Percentiles rank a stretch among this genome's conserved stretches.
Conservation (phyloP, 257 asterid genomes). For the Solanum appendiculatum region DNA sequence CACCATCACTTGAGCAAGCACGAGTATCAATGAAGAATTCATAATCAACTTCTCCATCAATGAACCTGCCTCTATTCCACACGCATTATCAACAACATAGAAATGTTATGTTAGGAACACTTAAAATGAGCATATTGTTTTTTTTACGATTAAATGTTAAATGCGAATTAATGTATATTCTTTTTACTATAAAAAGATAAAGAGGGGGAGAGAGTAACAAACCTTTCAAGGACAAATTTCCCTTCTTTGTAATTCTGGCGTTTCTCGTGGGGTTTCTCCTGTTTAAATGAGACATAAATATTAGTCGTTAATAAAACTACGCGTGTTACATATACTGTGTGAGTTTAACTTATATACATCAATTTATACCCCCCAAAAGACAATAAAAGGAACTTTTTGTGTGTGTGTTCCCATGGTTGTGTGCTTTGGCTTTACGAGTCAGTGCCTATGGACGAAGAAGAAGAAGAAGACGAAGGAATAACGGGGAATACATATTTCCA, state of each 20-base stretch:
- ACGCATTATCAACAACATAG: neutral
- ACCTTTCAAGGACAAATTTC: constrained; percentile 72
- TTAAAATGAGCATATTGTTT: too few relatives aligned
- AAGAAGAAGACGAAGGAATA: constrained; percentile 1
- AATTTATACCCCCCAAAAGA: neutral
- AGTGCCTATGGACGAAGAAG: neutral
- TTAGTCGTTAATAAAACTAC: neutral
- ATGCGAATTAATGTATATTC: neutral
- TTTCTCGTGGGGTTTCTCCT: constrained; percentile 57
- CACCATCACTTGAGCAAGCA: constrained; percentile 36
- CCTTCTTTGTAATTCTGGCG: constrained; percentile 77
- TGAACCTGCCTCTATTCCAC: constrained; percentile 38
- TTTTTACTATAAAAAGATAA: neutral
- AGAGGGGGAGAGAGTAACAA: neutral
- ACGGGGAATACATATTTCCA: constrained; percentile 67
- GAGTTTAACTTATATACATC: neutral
- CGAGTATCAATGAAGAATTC: constrained; percentile 45
- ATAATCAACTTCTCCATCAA: constrained; percentile 41
- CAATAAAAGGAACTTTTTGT: neutral
- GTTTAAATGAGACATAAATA: neutral
- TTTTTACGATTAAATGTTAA: neutral
- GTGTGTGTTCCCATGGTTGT: neutral
- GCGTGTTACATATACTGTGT: neutral
- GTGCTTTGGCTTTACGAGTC: neutral
- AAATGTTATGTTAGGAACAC: neutral